Percentiles rank a stretch among this genome's conserved stretches.
These are phyloP conservation scores for Elsinoe fawcettii DNA, from an alignment of 2,329 filamentous ascomycete species.

Conservation along the genomic window DNA sequence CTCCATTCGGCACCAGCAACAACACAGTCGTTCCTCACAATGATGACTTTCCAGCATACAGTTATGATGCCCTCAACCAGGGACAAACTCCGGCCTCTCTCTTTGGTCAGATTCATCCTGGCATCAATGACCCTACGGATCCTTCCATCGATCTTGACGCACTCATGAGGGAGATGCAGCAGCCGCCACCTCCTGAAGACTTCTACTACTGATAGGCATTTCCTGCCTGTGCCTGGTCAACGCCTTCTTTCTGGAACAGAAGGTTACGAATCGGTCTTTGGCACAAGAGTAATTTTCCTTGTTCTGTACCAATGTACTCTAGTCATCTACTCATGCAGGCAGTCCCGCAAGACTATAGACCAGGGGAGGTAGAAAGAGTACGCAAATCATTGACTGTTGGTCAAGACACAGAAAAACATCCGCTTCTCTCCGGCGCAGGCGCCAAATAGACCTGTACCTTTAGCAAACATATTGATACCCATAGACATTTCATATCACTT, in stretches of 20 bases:
- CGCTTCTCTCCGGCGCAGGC: not conserved
- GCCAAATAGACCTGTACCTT: not conserved
- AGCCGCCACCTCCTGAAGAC: not conserved
- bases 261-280: not conserved
- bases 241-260: not conserved
- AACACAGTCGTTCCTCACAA: not conserved
- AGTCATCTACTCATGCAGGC: too few relatives aligned
- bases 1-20: not conserved
- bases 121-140: not conserved
- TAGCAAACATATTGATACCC: not conserved
- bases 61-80: not conserved
- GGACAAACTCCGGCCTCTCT: not conserved
- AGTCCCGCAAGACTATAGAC: too few relatives aligned
- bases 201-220: not conserved
- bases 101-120: not conserved
- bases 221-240: not conserved
- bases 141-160: not conserved
- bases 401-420: not conserved
- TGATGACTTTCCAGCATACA: not conserved
- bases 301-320: too few relatives aligned
- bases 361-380: not conserved
- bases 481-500: not conserved
- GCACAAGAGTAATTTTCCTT: too few relatives aligned
- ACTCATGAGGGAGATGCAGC: not conserved
- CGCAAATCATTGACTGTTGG: not conserved